A percentile compares a stretch with the other conserved stretches of the same genome.
phyloP scores from a whole-genome alignment of 2,329 filamentous ascomycete genomes.

The Penicillium fuscoglaucum region DNA sequence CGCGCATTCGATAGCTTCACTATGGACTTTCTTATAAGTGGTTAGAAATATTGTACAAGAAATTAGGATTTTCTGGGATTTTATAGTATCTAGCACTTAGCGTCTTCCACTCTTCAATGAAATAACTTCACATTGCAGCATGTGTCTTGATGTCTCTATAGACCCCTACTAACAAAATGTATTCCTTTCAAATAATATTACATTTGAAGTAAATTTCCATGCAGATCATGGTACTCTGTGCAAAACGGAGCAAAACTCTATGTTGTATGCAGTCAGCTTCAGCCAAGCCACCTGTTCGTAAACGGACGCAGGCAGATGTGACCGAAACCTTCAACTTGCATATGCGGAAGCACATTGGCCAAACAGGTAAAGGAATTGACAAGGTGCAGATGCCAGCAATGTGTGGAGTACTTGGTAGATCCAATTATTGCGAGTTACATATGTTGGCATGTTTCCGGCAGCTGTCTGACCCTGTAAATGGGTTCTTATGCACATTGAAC shows the following conservation, averaged over 20 bases:
- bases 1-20: too few species aligned
- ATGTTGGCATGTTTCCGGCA: not conserved
- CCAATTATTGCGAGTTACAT: not conserved
- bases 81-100: not conserved
- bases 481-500: not conserved
- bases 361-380: not conserved
- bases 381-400: not conserved
- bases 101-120: not conserved
- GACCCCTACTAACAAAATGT: not conserved
- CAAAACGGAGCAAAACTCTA: not conserved
- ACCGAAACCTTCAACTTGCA: not conserved
- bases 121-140: not conserved
- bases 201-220: not conserved
- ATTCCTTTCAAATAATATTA: not conserved
- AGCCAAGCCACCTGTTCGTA: constrained; percentile 1
- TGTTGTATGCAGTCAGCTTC: not conserved
- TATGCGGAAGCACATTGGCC: not conserved
- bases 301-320: not conserved
- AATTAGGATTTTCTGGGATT: too few species aligned
- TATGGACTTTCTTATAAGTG: too few species aligned
- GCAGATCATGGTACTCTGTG: not conserved
- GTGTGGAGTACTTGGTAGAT: not conserved
- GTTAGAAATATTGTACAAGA: too few species aligned
- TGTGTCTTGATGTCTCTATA: not conserved
- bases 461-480: not conserved